phyloP scores from a whole-genome alignment of 2,329 filamentous ascomycete genomes.

The Fusarium bulbicola region DNA sequence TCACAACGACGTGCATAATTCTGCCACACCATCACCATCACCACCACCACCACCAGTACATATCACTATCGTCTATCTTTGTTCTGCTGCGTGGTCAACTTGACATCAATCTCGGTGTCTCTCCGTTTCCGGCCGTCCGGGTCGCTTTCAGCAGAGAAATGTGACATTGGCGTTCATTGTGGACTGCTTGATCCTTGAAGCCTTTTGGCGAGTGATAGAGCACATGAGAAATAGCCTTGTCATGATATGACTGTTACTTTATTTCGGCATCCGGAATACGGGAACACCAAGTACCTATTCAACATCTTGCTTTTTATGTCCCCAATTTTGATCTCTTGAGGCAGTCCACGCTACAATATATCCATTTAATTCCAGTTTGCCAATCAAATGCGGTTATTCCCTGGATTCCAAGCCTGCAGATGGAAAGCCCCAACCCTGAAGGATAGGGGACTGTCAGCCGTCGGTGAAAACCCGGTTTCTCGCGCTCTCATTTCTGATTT shows the following conservation, averaged over 20 bases:
- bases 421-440: conserved; percentile 5
- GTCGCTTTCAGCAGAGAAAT: not conserved
- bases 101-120: conserved; percentile 25
- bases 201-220: not conserved
- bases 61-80: not conserved
- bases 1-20: conserved; percentile 9
- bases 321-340: conserved; percentile 23
- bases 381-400: not conserved
- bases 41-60: not conserved
- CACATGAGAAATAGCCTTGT: not conserved
- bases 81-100: not conserved
- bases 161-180: conserved; percentile 12
- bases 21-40: not conserved
- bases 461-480: conserved; percentile 36
- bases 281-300: conserved; percentile 11
- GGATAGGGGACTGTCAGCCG: not conserved
- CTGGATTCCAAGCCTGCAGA: conserved; percentile 1
- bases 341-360: conserved; percentile 6
- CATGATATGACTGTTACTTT: conserved; percentile 12
- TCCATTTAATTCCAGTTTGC: conserved; percentile 7
- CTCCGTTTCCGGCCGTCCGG: conserved; percentile 40
- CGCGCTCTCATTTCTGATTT: conserved; percentile 12
- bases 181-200: conserved; percentile 13
- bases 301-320: not conserved
- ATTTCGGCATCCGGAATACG: conserved; percentile 26